phyloP scores from a whole-genome alignment of 768 basidiomycete genomes.

The Mycena indigotica region DNA sequence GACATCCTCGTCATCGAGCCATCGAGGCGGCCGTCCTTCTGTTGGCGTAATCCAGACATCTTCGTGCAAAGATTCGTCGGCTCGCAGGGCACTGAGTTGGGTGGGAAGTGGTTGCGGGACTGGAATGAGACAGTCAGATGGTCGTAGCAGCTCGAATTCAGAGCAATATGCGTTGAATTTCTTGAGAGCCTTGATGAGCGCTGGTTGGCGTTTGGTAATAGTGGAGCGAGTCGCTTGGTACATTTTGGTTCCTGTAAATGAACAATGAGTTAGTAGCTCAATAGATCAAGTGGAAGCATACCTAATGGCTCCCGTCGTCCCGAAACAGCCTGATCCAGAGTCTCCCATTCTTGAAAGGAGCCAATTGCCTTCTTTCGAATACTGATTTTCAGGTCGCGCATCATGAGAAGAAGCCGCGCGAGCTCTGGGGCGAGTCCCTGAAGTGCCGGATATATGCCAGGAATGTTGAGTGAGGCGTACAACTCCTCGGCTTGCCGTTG shows the following conservation, averaged over 20 bases:
- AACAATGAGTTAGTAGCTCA: background rate
- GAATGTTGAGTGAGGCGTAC: constrained; percentile 38
- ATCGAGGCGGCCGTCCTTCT: constrained; percentile 21
- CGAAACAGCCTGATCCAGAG: constrained; percentile 25
- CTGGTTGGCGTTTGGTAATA: constrained; percentile 30
- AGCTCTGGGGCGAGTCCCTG: constrained; percentile 30
- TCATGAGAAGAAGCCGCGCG: constrained; percentile 34
- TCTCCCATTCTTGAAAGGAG: constrained; percentile 35
- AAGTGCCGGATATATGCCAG: constrained; percentile 37
- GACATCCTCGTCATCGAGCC: constrained; percentile 35
- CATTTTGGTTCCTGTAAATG: constrained; percentile 33
- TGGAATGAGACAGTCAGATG: constrained; percentile 30
- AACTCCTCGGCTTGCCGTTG: constrained; percentile 31
- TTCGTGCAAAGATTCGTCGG: constrained; percentile 31
- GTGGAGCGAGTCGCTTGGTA: constrained; percentile 33
- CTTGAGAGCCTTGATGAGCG: constrained; percentile 28
- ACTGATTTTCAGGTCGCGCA: constrained; percentile 29
- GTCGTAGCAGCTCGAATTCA: constrained; percentile 15
- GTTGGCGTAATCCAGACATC: constrained; percentile 23
- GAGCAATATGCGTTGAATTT: constrained; percentile 35
- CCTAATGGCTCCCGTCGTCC: constrained; percentile 23
- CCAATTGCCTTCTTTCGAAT: constrained; percentile 27
- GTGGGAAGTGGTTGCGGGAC: constrained; percentile 35
- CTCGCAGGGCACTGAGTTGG: no score
- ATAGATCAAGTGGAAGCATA: constrained; percentile 2